phyloP scores from a whole-genome alignment of 352 stramenopile species.

The Pythium insidiosum region DNA sequence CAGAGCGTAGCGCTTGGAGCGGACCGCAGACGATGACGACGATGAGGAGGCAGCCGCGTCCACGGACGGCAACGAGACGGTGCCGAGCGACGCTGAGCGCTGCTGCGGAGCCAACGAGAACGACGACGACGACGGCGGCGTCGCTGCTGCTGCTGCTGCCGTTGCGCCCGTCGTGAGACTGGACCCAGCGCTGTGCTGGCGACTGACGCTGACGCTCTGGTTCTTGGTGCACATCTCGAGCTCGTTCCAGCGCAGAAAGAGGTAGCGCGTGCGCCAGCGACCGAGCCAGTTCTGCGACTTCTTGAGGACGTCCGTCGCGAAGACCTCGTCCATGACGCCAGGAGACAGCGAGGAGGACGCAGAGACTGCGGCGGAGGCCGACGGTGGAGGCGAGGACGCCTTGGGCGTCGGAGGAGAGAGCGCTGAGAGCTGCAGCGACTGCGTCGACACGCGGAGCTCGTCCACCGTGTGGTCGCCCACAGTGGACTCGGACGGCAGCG shows the following conservation, averaged over 20 bases:
- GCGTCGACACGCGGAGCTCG: too few species aligned
- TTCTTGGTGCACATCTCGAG: constrained; percentile 48
- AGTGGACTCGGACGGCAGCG: too few species aligned
- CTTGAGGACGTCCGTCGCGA: constrained; percentile 44
- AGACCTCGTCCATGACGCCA: constrained; percentile 16
- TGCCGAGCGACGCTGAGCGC: too few species aligned
- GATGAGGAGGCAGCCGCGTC: background rate
- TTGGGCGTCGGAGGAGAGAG: too few species aligned
- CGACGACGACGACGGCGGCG: constrained; percentile 6
- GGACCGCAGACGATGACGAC: background rate
- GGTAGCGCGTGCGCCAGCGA: constrained; percentile 34
- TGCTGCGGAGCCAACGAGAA: background rate
- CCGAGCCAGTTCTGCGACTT: constrained; percentile 64
- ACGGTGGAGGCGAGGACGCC: too few species aligned
- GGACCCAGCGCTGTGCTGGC: background rate
- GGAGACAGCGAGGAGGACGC: background rate
- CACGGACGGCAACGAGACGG: background rate
- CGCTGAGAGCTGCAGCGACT: too few species aligned
- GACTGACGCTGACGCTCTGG: background rate
- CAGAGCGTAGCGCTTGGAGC: constrained; percentile 28
- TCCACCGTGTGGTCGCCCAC: too few species aligned
- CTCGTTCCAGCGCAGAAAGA: constrained; percentile 41
- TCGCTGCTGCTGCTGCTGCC: too few species aligned
- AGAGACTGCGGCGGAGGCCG: too few species aligned
- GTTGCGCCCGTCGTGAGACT: too few species aligned